Percentiles rank a stretch among this genome's conserved stretches.
Evolutionary conservation across 345 rosid species (phyloP).

Genomic region (Laguncularia racemosa): DNA sequence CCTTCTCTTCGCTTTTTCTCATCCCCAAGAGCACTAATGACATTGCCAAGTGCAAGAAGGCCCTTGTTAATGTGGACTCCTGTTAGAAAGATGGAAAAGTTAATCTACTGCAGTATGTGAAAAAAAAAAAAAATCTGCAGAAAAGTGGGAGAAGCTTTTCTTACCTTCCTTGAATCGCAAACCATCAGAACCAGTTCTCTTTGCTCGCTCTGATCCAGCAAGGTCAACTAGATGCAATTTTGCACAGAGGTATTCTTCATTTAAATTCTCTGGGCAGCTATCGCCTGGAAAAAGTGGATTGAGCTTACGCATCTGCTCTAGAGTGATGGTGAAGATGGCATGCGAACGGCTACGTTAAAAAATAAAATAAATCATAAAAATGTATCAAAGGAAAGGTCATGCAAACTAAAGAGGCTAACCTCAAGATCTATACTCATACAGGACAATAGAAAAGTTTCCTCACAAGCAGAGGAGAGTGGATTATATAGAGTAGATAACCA

Average conservation of each 20-base stretch:
- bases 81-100: constrained; percentile 24
- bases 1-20: constrained; percentile 97
- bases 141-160: constrained; percentile 9
- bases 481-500: not conserved
- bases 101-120: constrained; percentile 4
- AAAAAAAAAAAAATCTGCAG: not conserved
- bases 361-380: not conserved
- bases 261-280: constrained; percentile 46
- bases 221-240: constrained; percentile 98
- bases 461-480: not conserved
- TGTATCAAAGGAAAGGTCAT: constrained; percentile 2
- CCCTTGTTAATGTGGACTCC: constrained; percentile 98
- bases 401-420: not conserved
- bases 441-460: not conserved
- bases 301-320: constrained; percentile 89
- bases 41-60: constrained; percentile 98
- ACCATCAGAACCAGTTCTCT: constrained; percentile 97
- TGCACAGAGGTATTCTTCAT: constrained; percentile 93
- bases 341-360: constrained; percentile 77
- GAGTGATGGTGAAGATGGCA: constrained; percentile 94
- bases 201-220: constrained; percentile 98
- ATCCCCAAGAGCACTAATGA: constrained; percentile 97
- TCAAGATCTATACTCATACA: not conserved
- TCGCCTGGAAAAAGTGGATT: constrained; percentile 52
- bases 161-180: constrained; percentile 95